Conservation (phyloP, 1,284 basidiomycete genomes). For the Cerrena zonata region DNA sequence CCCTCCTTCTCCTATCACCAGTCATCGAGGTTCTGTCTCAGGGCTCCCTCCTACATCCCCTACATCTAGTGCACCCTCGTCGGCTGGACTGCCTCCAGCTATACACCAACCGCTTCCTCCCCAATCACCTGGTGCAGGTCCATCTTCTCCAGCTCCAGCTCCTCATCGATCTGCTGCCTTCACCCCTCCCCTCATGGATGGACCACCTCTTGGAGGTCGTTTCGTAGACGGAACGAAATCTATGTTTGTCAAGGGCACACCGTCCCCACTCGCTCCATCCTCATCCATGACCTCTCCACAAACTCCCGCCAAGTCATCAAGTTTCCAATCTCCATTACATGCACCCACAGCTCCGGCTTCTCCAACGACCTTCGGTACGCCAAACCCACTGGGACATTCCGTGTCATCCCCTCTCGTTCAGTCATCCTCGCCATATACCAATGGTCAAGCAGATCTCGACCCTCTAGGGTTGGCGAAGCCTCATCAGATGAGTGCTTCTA, state of each 20-base stretch:
- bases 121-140: conserved; percentile 50
- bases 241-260: conserved; percentile 56
- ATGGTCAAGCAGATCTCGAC: conserved; percentile 38
- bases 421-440: conserved; percentile 12
- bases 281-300: conserved; percentile 14
- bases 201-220: conserved; percentile 56
- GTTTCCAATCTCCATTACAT: conserved; percentile 8
- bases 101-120: conserved; percentile 27
- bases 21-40: not conserved
- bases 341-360: conserved; percentile 12
- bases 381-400: conserved; percentile 15
- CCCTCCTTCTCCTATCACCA: conserved; percentile 1
- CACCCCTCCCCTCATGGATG: conserved; percentile 27
- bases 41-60: conserved; percentile 5
- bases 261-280: conserved; percentile 31
- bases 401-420: not conserved
- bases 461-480: conserved; percentile 58
- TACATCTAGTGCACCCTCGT: conserved; percentile 1
- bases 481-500: conserved; percentile 56
- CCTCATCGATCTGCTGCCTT: conserved; percentile 15
- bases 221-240: conserved; percentile 69
- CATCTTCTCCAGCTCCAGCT: conserved; percentile 24
- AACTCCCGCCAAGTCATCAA: conserved; percentile 11
- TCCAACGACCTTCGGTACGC: conserved; percentile 11
- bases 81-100: not conserved